Evolutionary conservation across 345 rosid genomes (phyloP), one percentile per base, ranked within the genome.

Genomic region (thale cress (Arabidopsis thaliana)): DNA sequence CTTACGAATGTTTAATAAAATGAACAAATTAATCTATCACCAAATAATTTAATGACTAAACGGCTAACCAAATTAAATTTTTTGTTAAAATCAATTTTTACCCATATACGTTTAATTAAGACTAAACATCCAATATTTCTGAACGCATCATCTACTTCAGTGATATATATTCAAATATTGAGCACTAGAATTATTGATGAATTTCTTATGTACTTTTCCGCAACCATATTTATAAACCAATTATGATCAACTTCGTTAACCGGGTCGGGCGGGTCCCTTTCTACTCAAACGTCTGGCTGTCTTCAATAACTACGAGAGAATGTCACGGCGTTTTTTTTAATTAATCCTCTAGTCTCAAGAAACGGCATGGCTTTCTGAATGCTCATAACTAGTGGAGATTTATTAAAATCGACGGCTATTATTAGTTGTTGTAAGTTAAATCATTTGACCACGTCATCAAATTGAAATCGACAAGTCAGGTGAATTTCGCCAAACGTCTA

Each of bases 391-490:
- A 2, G 20, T 28, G 12, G 63, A 41, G 41, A 23, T 64, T 16
- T 16, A 48, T n/a, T 64, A 5, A 64, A 55, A 73, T 73, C 71
- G 40, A 74, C 59, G 72, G 72, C 51, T 65, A 57, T 36, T 2
- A 33, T 65, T 34, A 73, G 23, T 13, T 46, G 12, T 41, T 32
- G 4, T 1, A 64, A 32, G 57, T 55, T 13, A 10, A 25, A 74
- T 58, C 44, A 66, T 48, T 37, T 58, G 37, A 28, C 58, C 72
- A 65, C 67, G 67, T 59, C 77, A 63, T 65, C 23, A 48, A 67
- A 66, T 60, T 66, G 67, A 46, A 37, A 48, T 74, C 59, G 72
- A 74, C 78, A 74, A 65, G 66, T 74, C 67, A 66, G 67, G 42
- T 74, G 59, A 68, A 6, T 12, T 65, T 59, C 58, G 58, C 42